These are phyloP conservation scores for Didymella pomorum DNA, from an alignment of 2,329 filamentous ascomycete genomes.

Conservation along the genomic window DNA sequence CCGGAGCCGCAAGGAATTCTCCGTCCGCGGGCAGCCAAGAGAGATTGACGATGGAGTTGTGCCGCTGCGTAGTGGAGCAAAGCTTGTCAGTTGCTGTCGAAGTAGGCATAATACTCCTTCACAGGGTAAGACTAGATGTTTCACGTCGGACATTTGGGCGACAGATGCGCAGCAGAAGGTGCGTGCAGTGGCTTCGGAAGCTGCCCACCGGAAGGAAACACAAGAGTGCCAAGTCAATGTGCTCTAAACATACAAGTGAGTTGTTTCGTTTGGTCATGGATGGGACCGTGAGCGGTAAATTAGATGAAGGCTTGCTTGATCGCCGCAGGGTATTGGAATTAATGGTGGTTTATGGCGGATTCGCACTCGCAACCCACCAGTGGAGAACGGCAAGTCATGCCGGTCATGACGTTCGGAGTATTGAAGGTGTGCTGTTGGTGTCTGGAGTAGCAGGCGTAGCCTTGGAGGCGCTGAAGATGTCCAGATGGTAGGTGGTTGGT, in stretches of 20 bases:
- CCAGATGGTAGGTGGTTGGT: too few species aligned
- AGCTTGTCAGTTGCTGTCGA: background rate
- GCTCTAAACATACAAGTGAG: background rate
- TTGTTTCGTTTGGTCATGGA: background rate
- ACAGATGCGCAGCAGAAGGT: background rate
- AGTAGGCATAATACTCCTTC: background rate
- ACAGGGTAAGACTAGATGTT: background rate
- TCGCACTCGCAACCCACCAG: too few species aligned
- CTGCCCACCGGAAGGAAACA: background rate
- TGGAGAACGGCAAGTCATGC: background rate
- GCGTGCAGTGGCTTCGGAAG: background rate
- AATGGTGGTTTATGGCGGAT: too few species aligned
- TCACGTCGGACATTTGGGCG: background rate
- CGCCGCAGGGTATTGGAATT: background rate
- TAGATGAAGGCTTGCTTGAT: background rate
- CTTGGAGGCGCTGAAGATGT: too few species aligned
- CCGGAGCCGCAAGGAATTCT: background rate
- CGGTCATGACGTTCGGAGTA: background rate
- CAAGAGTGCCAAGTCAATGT: background rate
- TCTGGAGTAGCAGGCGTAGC: too few species aligned
- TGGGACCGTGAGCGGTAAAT: background rate
- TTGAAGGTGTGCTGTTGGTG: background rate
- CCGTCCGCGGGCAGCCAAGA: background rate
- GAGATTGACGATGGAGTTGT: background rate
- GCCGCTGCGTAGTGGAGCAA: background rate